Percentiles rank a stretch among this genome's conserved stretches.
Conservation (phyloP, 352 stramenopile genomes). For the Phytophthora tubulina region DNA sequence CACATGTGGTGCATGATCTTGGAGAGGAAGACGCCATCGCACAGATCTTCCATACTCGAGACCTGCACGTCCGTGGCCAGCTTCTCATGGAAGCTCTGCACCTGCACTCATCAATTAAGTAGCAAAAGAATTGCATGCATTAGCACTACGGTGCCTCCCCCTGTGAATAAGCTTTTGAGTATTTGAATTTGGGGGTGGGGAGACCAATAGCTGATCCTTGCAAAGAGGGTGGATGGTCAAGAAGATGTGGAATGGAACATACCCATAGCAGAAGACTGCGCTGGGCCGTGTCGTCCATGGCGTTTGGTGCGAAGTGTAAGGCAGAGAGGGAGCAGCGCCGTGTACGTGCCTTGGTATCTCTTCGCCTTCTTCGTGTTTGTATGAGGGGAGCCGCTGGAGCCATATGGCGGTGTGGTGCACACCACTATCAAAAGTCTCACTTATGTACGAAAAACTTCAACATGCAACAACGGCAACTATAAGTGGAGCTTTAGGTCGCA, state of each 20-base stretch:
- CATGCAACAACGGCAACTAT: constrained; percentile 5
- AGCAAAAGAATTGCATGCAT: constrained; percentile 2
- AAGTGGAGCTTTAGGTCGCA: neutral
- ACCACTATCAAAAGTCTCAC: neutral
- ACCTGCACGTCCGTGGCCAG: constrained; percentile 57
- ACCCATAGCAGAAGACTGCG: constrained; percentile 83
- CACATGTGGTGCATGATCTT: constrained; percentile 91
- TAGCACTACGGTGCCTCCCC: neutral
- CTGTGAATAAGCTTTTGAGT: constrained; percentile 5
- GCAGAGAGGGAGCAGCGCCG: constrained; percentile 9
- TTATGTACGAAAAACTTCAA: constrained; percentile 26
- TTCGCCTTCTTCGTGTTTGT: constrained; percentile 33
- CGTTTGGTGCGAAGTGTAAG: constrained; percentile 3
- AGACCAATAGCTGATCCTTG: too few relatives aligned
- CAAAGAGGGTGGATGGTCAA: neutral
- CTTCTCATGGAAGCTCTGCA: constrained; percentile 78
- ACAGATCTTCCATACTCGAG: constrained; percentile 62
- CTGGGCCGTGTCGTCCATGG: constrained; percentile 80
- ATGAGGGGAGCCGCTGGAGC: constrained; percentile 12
- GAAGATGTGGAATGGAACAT: constrained; percentile 21
- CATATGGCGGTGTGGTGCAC: constrained; percentile 11
- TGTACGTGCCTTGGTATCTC: constrained; percentile 31
- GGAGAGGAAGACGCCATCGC: constrained; percentile 84
- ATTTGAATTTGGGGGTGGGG: constrained; percentile 16
- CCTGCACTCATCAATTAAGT: constrained; percentile 40